These are phyloP conservation scores for Lenwebbia sp. DNA, from an alignment of 345 rosid species.

Conservation along the genomic window DNA sequence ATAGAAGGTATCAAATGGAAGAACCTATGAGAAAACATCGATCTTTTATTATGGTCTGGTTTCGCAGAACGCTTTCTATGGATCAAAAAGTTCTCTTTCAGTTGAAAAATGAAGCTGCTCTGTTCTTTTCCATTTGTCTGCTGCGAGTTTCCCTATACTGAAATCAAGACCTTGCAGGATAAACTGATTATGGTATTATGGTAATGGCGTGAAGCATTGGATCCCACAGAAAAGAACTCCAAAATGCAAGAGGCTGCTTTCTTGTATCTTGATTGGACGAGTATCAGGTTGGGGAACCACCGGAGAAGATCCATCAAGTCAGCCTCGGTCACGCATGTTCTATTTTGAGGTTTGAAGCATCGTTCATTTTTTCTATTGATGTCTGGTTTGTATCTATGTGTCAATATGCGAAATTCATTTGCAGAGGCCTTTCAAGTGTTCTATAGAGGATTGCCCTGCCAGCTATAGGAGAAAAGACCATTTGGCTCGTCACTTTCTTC, in stretches of 20 bases:
- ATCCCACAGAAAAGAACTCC: slow-evolving; percentile 92
- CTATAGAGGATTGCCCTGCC: slow-evolving; percentile 49
- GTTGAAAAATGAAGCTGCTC: background rate
- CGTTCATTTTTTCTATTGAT: background rate
- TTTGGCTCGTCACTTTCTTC: slow-evolving; percentile 60
- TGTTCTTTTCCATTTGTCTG: background rate
- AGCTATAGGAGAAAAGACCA: slow-evolving; percentile 91
- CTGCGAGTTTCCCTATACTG: background rate
- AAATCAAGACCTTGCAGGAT: background rate
- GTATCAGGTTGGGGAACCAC: slow-evolving; percentile 99
- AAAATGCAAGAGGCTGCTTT: slow-evolving; percentile 83
- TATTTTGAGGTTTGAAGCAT: slow-evolving; percentile 28
- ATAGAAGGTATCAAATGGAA: background rate
- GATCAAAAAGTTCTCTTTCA: background rate
- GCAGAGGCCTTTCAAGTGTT: slow-evolving; percentile 70
- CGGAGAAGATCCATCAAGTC: slow-evolving; percentile 95
- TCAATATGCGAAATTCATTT: background rate
- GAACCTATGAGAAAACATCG: background rate
- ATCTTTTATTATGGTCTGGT: background rate
- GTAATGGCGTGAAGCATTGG: slow-evolving; percentile 42
- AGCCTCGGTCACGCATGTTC: slow-evolving; percentile 73
- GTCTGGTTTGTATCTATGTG: background rate
- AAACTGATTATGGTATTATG: background rate
- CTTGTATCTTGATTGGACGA: slow-evolving; percentile 57
- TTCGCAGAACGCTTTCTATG: background rate